A percentile compares a stretch with the other conserved stretches of the same genome.
These are phyloP conservation scores for Pleurotus sapidus DNA, from an alignment of 768 basidiomycete genomes.

Conservation along the genomic window DNA sequence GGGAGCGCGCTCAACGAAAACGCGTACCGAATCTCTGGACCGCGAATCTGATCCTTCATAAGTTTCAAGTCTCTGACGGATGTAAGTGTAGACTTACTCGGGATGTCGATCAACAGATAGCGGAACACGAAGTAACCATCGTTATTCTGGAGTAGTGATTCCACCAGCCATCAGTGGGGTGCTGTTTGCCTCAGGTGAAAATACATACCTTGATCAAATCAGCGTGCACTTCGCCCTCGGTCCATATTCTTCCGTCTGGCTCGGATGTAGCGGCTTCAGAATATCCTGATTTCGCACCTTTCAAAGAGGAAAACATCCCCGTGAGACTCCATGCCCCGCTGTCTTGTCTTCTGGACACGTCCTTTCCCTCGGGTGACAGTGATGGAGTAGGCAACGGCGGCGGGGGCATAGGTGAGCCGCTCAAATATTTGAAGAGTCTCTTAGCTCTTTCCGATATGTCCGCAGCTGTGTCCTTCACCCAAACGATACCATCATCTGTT, in stretches of 20 bases:
- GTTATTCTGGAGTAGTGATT: conserved; percentile 47
- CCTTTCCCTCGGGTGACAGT: conserved; percentile 25
- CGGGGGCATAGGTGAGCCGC: conserved; percentile 53
- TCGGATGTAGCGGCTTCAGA: conserved; percentile 25
- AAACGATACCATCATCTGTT: conserved; percentile 49
- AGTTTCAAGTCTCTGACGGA: conserved; percentile 5
- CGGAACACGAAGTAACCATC: conserved; percentile 77
- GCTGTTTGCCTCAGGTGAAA: conserved; percentile 1
- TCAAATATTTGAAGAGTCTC: conserved; percentile 68
- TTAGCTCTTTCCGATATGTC: conserved; percentile 48
- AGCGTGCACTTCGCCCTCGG: conserved; percentile 80
- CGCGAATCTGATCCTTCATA: conserved; percentile 48
- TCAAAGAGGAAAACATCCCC: conserved; percentile 68
- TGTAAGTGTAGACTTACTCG: conserved; percentile 50
- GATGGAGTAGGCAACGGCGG: conserved; percentile 24
- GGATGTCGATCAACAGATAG: conserved; percentile 77
- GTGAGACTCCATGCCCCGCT: conserved; percentile 52
- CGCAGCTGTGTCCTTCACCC: conserved; percentile 39
- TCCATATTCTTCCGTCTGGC: conserved; percentile 43
- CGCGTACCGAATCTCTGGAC: conserved; percentile 54
- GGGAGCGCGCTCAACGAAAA: conserved; percentile 67
- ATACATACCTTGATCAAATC: conserved; percentile 67
- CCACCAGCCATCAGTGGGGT: conserved; percentile 6
- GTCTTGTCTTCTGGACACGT: conserved; percentile 26
- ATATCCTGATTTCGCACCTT: conserved; percentile 32